Base-by-base conservation (phyloP, 139 green algal species). In the Chlamydomonas schloesseri region DNA sequence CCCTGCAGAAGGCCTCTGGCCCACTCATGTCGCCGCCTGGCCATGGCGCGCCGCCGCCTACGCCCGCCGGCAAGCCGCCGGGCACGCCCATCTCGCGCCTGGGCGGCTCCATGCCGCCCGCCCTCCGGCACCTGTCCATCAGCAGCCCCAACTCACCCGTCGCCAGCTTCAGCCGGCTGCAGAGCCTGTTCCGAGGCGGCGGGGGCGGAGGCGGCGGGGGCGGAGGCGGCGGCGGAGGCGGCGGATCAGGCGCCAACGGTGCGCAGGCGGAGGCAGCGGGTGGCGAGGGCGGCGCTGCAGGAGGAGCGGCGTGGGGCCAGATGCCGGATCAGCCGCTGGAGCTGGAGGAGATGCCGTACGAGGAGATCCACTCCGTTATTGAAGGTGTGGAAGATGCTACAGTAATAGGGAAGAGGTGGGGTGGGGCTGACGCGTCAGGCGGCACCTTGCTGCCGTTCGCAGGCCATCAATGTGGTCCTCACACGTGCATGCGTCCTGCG, bases 321-420 rank as follows among this genome's bases (percentile, higher is more conserved):
- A n/a, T n/a, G 29, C 2, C 23, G 62, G 37, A 26, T 2, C 64
- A 84, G 78, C 46, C n/a, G n/a, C 3, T 37, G 8, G 77, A 83
- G 62, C 65, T 75, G 64, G 64, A 18, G 23, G n/a, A 83, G 8
- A n/a, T 68, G 6, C 10, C 64, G 46, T 84, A 84, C 23, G 78
- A 84, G 78, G 78, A 84, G 65, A 47, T 84, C 8, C 78, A 84
- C 46, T 65, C 78, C 4, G 78, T 84, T 15, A n/a, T 84, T n/a
- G 78, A 84, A 37, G 78, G 78, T 84, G n/a, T 0, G 71, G 42
- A 5, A 50, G 42, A n/a, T n/a, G n/a, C n/a, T n/a, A n/a, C n/a
- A n/a, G n/a, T n/a, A n/a, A n/a, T n/a, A n/a, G n/a, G n/a, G n/a
- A n/a, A n/a, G n/a, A n/a, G n/a, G n/a, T n/a, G n/a, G n/a, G n/a